Evolutionary conservation across 1,284 basidiomycete species (phyloP).

Genomic region (Irpex sp.): DNA sequence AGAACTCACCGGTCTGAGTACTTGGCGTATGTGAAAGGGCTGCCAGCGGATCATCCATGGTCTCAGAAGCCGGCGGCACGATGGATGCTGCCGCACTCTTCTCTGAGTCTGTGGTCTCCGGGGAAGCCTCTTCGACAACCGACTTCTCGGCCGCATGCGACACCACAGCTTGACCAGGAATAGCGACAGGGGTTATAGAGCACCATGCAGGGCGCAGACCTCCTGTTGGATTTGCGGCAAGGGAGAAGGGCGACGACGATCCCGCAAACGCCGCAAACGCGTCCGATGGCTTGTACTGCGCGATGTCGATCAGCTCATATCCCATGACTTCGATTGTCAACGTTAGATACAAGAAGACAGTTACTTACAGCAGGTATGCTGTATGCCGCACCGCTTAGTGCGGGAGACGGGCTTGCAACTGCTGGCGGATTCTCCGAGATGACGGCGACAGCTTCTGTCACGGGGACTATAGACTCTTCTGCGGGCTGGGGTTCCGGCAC

Average conservation of each 20-base stretch:
- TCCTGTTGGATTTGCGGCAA: background rate
- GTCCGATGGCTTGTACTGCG: conserved; percentile 23
- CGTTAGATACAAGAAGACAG: background rate
- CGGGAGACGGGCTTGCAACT: background rate
- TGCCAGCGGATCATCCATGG: conserved; percentile 15
- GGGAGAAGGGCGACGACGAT: conserved; percentile 8
- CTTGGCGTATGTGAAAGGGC: conserved; percentile 14
- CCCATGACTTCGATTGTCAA: background rate
- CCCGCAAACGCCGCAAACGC: conserved; percentile 24
- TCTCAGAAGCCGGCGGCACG: background rate
- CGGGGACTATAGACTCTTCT: background rate
- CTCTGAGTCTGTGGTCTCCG: background rate
- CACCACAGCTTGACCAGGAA: background rate
- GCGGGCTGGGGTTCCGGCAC: background rate
- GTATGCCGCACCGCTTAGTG: background rate
- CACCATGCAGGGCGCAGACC: conserved; percentile 9
- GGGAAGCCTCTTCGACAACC: background rate
- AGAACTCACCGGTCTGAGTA: conserved; percentile 17
- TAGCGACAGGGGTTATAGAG: background rate
- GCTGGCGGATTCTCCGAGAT: background rate
- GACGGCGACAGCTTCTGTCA: background rate
- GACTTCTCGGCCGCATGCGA: background rate
- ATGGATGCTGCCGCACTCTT: background rate
- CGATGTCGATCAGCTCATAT: background rate
- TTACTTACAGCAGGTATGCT: conserved; percentile 17